Base-by-base conservation (phyloP, 2,329 filamentous ascomycete genomes). In the Colletotrichum caudatum region DNA sequence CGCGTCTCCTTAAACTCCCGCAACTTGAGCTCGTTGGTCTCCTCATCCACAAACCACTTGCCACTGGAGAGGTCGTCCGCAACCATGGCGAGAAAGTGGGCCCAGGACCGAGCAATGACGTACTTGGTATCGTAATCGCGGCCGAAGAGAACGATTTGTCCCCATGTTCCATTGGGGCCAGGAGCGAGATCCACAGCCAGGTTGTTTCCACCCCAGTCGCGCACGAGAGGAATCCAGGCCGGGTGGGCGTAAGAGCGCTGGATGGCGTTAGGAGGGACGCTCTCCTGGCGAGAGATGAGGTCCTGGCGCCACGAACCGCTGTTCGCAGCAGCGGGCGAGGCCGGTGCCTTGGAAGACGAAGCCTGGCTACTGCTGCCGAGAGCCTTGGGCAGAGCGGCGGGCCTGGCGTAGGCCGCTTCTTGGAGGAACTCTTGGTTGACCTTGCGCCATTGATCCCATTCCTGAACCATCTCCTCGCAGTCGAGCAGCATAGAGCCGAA, bases 101-200 rank as follows among this genome's bases (percentile, higher is more conserved):
- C 90, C 96, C 96, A 99, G 1, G 95, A 98, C 73, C 93, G 91
- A 39, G 96, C 93, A 68, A 99, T 89, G 8, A 99, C 96, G 79
- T 97, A 99, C 84, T 99, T 99, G 82, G 94, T 97, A 80, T 99
- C 96, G 82, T 97, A 99, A 83, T 99, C 96, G 72, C 96, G 94
- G 62, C 96, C 96, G 80, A 97, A 98, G 73, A 99, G 88, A 77
- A 99, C 97, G 75, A 99, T 90, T 81, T 99, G 96, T 65, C 96
- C 96, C 95, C 96, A 99, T 80, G 91, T 93, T 50, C 96, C 96
- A 58, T 89, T 89, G 12, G 95, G 94, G 2, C 96, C 96, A 29
- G 96, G 96, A 8, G 95, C 94, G 70, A 99, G 86, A 81, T 99
- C 96, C 58, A 98, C 90, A 23, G 95, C 95, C 78, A 99, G 87